These are phyloP conservation scores for Solanum tacnaense DNA, from an alignment of 257 asterid genomes.

Conservation along the genomic window DNA sequence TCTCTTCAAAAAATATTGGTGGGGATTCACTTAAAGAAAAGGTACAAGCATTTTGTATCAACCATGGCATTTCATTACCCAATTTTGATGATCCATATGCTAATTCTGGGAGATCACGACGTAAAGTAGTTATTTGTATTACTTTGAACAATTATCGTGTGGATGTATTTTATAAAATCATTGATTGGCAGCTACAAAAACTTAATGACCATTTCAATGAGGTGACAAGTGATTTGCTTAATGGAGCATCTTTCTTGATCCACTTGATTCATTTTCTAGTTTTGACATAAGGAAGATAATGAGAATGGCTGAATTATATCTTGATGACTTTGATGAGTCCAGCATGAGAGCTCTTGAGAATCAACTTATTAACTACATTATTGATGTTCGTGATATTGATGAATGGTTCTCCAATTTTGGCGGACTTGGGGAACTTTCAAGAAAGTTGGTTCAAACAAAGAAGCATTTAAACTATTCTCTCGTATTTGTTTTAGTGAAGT, in stretches of 20 bases:
- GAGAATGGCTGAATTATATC: background rate
- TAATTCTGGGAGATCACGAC: background rate
- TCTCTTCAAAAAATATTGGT: background rate
- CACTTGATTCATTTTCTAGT: background rate
- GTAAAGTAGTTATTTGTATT: too few species aligned
- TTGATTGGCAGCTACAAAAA: background rate
- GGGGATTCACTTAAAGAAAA: background rate
- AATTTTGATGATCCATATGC: background rate
- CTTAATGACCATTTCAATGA: background rate
- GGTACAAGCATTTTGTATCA: background rate
- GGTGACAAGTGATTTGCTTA: background rate
- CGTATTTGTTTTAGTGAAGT: background rate
- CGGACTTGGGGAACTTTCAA: background rate
- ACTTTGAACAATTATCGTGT: too few species aligned
- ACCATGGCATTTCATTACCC: background rate
- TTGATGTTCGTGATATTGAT: background rate
- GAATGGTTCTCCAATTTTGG: background rate
- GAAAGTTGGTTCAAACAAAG: background rate
- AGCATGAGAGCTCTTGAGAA: background rate
- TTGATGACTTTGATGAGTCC: background rate
- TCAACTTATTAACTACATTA: too few species aligned
- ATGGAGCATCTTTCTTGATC: background rate
- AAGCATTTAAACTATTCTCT: background rate
- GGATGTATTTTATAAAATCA: background rate
- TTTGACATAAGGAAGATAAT: too few species aligned